These are phyloP conservation scores for Hymenoscyphus occultus DNA, from an alignment of 2,329 filamentous ascomycete species.

Conservation along the genomic window DNA sequence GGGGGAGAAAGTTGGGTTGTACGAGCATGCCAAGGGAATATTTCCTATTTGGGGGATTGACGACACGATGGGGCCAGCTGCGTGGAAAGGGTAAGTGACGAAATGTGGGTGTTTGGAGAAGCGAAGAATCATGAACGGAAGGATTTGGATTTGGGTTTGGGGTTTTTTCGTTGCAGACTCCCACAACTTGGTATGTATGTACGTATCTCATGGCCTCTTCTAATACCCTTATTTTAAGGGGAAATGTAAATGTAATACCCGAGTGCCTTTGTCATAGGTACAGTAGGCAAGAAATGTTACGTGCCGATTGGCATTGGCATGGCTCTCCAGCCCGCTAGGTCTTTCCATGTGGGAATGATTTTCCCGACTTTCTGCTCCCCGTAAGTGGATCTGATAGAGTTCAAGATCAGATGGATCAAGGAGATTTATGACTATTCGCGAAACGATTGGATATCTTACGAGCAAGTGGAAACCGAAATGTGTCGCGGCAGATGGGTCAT, in stretches of 20 bases:
- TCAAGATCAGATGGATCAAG: not conserved
- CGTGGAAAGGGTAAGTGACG: not conserved
- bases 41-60: not conserved
- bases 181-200: not conserved
- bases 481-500: not conserved
- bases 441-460: conserved; percentile 2
- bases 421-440: not conserved
- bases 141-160: not conserved
- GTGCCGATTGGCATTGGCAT: not conserved
- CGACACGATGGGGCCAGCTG: not conserved
- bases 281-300: not conserved
- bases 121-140: not conserved
- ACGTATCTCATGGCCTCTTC: not conserved
- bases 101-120: not conserved
- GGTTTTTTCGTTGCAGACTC: not conserved
- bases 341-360: not conserved
- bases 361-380: not conserved
- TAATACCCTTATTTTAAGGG: conserved; percentile 2
- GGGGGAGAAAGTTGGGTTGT: not conserved
- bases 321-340: not conserved
- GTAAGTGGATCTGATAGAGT: not conserved
- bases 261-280: not conserved
- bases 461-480: not conserved
- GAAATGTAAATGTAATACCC: not conserved
- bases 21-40: not conserved